Evolutionary conservation across 768 basidiomycete genomes (phyloP).

Genomic region (Leccinum fibrillosum): DNA sequence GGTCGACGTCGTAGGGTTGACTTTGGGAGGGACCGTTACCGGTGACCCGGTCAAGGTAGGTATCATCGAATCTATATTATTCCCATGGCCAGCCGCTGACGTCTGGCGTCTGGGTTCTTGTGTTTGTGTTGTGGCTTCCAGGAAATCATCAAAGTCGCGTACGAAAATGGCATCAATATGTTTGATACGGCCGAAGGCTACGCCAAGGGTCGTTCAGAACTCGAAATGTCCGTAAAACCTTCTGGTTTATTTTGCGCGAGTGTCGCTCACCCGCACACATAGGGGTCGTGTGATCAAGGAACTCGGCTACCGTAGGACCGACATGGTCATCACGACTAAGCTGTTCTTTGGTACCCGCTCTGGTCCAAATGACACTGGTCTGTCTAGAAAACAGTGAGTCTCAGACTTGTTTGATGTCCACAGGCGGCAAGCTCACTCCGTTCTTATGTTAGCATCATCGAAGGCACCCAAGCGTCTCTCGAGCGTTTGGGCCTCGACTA

Average conservation of each 20-base stretch:
- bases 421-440: not conserved
- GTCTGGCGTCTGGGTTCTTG: not conserved
- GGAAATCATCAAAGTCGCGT: constrained; percentile 55
- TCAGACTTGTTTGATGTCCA: not conserved
- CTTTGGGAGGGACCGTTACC: constrained; percentile 43
- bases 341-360: constrained; percentile 52
- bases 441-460: constrained; percentile 42
- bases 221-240: constrained; percentile 44
- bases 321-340: constrained; percentile 55
- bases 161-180: constrained; percentile 50
- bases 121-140: constrained; percentile 10
- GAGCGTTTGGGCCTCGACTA: constrained; percentile 53
- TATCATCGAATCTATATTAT: not conserved
- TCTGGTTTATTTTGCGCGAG: not conserved
- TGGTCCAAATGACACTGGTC: constrained; percentile 42
- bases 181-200: constrained; percentile 49
- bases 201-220: constrained; percentile 46
- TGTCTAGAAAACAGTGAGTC: constrained; percentile 33
- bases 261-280: not conserved
- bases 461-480: constrained; percentile 50
- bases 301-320: constrained; percentile 46
- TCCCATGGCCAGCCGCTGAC: not conserved
- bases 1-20: constrained; percentile 34
- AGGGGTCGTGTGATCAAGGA: constrained; percentile 55
- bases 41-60: constrained; percentile 52